Percentiles rank a stretch among this genome's conserved stretches.
Conservation (phyloP, 148 eudicot species). For the Chenopodium berlandieri region DNA sequence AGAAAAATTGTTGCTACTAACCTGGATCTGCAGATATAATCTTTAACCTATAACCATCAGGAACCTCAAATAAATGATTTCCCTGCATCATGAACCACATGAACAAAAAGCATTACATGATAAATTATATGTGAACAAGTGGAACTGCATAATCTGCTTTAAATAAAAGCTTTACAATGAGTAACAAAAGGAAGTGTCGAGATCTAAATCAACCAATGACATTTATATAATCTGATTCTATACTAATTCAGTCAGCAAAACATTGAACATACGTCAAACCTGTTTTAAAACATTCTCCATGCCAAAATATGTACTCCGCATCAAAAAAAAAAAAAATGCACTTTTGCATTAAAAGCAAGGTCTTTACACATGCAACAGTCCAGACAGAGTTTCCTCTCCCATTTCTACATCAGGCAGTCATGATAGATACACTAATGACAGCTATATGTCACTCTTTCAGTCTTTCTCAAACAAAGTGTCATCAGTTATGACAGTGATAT, state of each 20-base stretch:
- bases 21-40: slow-evolving; percentile 70
- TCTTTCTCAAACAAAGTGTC: not conserved
- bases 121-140: not conserved
- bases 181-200: not conserved
- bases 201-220: not conserved
- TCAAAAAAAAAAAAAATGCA: not conserved
- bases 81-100: slow-evolving; percentile 59
- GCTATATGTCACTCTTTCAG: not conserved
- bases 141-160: slow-evolving; percentile 9
- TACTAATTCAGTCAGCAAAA: not conserved
- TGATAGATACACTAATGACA: not conserved
- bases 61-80: slow-evolving; percentile 83
- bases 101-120: not conserved
- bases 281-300: not conserved
- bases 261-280: not conserved
- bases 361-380: not conserved
- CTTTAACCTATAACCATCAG: slow-evolving; percentile 76
- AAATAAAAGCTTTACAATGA: not conserved
- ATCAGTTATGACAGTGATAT: not conserved
- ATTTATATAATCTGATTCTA: not conserved
- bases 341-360: not conserved
- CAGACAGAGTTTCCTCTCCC: not conserved
- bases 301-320: not conserved
- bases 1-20: slow-evolving; percentile 20
- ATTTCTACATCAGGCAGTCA: not conserved